Base-by-base conservation (phyloP, 345 rosid species). In the Tarenaya hassleriana region DNA sequence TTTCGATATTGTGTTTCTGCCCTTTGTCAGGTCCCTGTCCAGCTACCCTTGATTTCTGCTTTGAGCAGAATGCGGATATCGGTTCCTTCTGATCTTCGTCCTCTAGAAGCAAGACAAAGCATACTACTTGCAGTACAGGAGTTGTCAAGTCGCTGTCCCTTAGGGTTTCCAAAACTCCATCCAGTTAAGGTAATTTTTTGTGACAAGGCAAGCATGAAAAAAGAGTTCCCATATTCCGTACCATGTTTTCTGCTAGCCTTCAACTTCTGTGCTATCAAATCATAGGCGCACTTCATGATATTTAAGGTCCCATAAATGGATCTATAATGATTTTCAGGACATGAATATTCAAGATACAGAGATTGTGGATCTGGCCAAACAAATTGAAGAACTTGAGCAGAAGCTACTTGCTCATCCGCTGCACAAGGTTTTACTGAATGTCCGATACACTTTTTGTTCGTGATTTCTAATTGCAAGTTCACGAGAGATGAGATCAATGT, bases 111-210 rank as follows among this genome's bases (percentile, higher is more conserved):
- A 69, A 92, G 98, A 69, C 97, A 92, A 64, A 88, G 87, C 63
- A 78, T 92, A 56, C 76, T 88, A 34, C 81, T 92, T 50, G 97
- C 97, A 24, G 64, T 92, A 43, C 81, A 92, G 77, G 94, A 85
- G 77, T 65, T 92, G 47, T 75, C 82, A 45, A 68, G 70, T 66
- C 82, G 87, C 72, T 88, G 88, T 73, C 88, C 97, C 29, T 71
- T 77, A 61, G 98, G 94, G 71, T 83, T 83, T 61, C 98, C 95
- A 53, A 92, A 83, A 73, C 97, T 92, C 57, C 83, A 92, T 80
- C 98, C 98, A 71, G 95, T 91, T 32, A 88, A 77, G 95, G 95
- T 77, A 77, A 11, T 9, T n/a, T 35, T 35, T 4, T 35, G 40
- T 35, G 9, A 11, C 11, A 9, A 35, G 7, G 13, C 10, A 60